phyloP scores from a whole-genome alignment of 805 yeast species.

The Teunomyces kruisii region DNA sequence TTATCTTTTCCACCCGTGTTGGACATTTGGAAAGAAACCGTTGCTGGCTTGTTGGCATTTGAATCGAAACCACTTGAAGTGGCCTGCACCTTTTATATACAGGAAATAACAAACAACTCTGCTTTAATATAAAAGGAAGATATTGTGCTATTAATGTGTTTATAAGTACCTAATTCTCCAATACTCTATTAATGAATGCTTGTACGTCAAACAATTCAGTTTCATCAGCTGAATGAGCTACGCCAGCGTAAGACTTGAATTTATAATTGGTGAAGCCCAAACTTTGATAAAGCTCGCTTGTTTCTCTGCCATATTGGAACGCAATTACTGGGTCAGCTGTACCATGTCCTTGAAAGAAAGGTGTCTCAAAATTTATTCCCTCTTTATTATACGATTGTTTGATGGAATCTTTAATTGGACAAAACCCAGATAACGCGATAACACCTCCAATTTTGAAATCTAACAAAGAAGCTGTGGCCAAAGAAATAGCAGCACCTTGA shows the following conservation, averaged over 20 bases:
- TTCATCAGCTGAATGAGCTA: constrained; percentile 67
- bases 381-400: constrained; percentile 18
- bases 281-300: constrained; percentile 46
- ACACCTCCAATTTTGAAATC: constrained; percentile 76
- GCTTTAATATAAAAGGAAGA: too few relatives aligned
- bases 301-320: constrained; percentile 35
- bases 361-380: constrained; percentile 56
- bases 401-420: constrained; percentile 33
- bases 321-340: constrained; percentile 66
- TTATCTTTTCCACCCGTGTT: constrained; percentile 48
- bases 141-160: too few relatives aligned
- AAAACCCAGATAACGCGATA: constrained; percentile 74
- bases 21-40: constrained; percentile 16
- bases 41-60: constrained; percentile 1
- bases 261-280: constrained; percentile 42
- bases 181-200: constrained; percentile 28
- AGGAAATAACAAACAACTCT: too few relatives aligned
- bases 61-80: neutral
- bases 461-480: constrained; percentile 55
- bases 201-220: constrained; percentile 62
- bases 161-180: constrained; percentile 3
- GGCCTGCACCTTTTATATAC: neutral
- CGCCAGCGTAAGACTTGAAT: constrained; percentile 58
- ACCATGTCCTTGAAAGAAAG: constrained; percentile 90
- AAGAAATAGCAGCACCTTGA: constrained; percentile 85